Conservation (phyloP, 2,329 filamentous ascomycete species). For the Blastomyces emzantsi region DNA sequence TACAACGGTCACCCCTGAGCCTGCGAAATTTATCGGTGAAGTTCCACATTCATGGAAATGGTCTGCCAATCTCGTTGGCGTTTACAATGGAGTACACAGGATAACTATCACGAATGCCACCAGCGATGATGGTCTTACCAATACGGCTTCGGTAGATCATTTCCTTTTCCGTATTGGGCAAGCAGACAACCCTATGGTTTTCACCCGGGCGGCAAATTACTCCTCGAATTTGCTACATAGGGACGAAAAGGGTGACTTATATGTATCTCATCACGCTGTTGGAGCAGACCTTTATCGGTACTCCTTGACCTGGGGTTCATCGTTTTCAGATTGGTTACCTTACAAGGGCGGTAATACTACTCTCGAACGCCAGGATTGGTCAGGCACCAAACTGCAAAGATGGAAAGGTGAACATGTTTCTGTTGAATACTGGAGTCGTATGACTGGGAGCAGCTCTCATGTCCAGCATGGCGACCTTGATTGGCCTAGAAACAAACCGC, state of each 20-base stretch:
- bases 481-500: slow-evolving; percentile 31
- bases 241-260: slow-evolving; percentile 36
- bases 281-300: slow-evolving; percentile 57
- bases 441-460: slow-evolving; percentile 52
- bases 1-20: slow-evolving; percentile 28
- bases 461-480: slow-evolving; percentile 51
- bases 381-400: slow-evolving; percentile 47
- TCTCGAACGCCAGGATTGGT: slow-evolving; percentile 45
- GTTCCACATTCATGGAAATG: slow-evolving; percentile 48
- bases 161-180: slow-evolving; percentile 52
- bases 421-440: slow-evolving; percentile 54
- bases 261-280: slow-evolving; percentile 50
- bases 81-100: slow-evolving; percentile 53
- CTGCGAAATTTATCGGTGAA: slow-evolving; percentile 39
- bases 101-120: slow-evolving; percentile 49
- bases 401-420: slow-evolving; percentile 56
- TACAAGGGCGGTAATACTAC: slow-evolving; percentile 47
- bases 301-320: slow-evolving; percentile 52
- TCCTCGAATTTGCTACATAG: slow-evolving; percentile 41
- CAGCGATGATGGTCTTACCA: slow-evolving; percentile 31
- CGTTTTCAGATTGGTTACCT: slow-evolving; percentile 50
- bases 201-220: slow-evolving; percentile 46
- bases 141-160: slow-evolving; percentile 45
- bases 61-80: slow-evolving; percentile 44
- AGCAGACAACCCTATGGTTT: slow-evolving; percentile 47